Conservation (phyloP, 306 rosid species). For the Cicer pinnatifidum region DNA sequence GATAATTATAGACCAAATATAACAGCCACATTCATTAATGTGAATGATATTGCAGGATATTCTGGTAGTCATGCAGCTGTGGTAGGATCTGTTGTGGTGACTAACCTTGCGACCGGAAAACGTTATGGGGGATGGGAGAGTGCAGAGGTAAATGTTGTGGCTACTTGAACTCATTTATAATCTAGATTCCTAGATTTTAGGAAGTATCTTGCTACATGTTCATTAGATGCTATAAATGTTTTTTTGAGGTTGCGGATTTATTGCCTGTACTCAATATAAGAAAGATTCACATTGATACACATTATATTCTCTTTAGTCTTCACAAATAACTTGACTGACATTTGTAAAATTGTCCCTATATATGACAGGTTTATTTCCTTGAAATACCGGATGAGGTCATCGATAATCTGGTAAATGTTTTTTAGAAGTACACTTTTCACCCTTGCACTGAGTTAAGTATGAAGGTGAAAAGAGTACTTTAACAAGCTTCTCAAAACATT, state of each 20-base stretch:
- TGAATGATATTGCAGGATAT: slow-evolving; percentile 65
- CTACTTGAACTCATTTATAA: slow-evolving; percentile 30
- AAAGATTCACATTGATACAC: background rate
- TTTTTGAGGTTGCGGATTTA: slow-evolving; percentile 33
- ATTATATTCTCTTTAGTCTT: slow-evolving; percentile 18
- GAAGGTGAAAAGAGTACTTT: slow-evolving; percentile 63
- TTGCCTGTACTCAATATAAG: background rate
- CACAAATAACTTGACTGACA: slow-evolving; percentile 35
- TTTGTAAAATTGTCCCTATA: slow-evolving; percentile 22
- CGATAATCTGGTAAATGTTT: slow-evolving; percentile 68
- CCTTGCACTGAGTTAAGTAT: slow-evolving; percentile 52
- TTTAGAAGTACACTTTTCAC: slow-evolving; percentile 58
- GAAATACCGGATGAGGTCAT: slow-evolving; percentile 84
- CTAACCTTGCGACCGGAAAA: slow-evolving; percentile 82
- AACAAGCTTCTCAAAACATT: slow-evolving; percentile 47
- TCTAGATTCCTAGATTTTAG: slow-evolving; percentile 10
- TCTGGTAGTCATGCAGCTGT: slow-evolving; percentile 87
- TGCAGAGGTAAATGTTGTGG: slow-evolving; percentile 71
- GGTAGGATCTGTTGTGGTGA: slow-evolving; percentile 81
- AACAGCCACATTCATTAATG: slow-evolving; percentile 36
- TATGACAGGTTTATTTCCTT: slow-evolving; percentile 79
- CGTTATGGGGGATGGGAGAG: slow-evolving; percentile 79
- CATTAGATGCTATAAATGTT: slow-evolving; percentile 25
- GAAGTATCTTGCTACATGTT: background rate
- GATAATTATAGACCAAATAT: background rate